A percentile compares a stretch with the other conserved stretches of the same genome.
Conservation (phyloP, 2,329 filamentous ascomycete genomes). For the Trichocomaceae sp. region DNA sequence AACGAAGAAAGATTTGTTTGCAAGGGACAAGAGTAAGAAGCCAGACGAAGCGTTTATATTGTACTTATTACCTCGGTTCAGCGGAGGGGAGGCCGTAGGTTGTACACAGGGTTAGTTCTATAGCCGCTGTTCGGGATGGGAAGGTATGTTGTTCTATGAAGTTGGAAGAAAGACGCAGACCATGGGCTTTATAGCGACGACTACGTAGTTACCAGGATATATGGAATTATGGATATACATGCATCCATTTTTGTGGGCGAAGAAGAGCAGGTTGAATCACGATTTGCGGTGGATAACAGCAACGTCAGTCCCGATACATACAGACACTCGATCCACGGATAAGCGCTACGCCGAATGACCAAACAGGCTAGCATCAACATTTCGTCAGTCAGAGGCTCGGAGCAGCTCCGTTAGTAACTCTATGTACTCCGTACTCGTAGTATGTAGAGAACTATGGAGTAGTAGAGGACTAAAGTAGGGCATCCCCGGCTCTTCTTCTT, state of each 20-base stretch:
- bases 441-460: too few species aligned
- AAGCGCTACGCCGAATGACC: background rate
- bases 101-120: background rate
- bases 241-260: too few species aligned
- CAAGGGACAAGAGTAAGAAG: background rate
- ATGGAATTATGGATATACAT: background rate
- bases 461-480: conserved; percentile 16
- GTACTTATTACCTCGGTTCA: conserved; percentile 26
- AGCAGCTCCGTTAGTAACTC: too few species aligned
- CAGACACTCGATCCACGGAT: background rate
- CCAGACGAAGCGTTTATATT: conserved; percentile 9
- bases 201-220: background rate
- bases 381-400: conserved; percentile 3
- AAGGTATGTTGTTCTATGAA: too few species aligned
- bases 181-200: background rate
- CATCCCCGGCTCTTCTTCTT: conserved; percentile 15
- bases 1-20: background rate
- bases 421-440: too few species aligned
- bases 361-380: conserved; percentile 3
- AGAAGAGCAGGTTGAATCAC: background rate
- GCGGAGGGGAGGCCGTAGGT: conserved; percentile 16
- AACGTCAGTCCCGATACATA: conserved; percentile 15
- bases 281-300: conserved; percentile 11
- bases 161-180: background rate
- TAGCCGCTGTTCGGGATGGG: background rate